Evolutionary conservation across 2,329 filamentous ascomycete species (phyloP).

Genomic region (Dothistroma pini): DNA sequence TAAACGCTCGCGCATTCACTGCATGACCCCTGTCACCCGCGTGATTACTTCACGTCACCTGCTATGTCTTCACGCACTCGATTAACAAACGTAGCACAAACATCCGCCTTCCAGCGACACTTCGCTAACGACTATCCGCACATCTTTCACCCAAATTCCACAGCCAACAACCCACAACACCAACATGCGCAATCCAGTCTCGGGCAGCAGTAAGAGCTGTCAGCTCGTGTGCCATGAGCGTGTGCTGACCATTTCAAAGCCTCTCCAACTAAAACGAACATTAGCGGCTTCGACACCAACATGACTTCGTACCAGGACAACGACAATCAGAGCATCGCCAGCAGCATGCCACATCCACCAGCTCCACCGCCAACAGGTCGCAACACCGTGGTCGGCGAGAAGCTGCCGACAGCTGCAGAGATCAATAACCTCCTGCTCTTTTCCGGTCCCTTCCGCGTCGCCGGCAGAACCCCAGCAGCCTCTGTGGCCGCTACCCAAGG

Average conservation of each 20-base stretch:
- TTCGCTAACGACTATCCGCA: no score
- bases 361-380: constrained; percentile 15
- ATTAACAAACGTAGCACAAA: constrained; percentile 2
- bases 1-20: neutral
- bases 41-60: neutral
- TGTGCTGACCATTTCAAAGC: constrained; percentile 3
- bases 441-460: neutral
- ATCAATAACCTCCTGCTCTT: neutral
- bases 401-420: neutral
- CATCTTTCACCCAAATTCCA: neutral
- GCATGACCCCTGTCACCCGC: neutral
- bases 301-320: constrained; percentile 1
- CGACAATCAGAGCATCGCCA: constrained; percentile 3
- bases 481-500: neutral
- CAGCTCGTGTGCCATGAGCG: neutral
- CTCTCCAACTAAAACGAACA: constrained; percentile 4
- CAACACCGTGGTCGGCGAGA: constrained; percentile 15
- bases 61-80: neutral
- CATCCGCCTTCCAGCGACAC: no score
- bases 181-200: neutral
- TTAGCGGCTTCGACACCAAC: constrained; percentile 12
- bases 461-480: neutral
- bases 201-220: neutral
- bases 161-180: no score
- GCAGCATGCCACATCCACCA: constrained; percentile 6